These are phyloP conservation scores for Solanum sejunctum DNA, from an alignment of 257 asterid species.

Conservation along the genomic window DNA sequence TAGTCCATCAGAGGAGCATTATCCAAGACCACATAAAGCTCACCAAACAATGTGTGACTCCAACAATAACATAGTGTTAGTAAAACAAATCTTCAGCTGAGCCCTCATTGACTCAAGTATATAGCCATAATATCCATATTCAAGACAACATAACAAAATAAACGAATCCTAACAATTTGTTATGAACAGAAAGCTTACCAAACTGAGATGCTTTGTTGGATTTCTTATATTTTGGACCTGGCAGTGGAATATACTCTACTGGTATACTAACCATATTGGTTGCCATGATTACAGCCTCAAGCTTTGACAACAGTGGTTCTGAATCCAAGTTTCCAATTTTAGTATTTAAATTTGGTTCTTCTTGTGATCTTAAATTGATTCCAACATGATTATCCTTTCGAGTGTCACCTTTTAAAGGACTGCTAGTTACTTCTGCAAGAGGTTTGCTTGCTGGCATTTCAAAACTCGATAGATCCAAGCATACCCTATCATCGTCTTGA, in stretches of 20 bases:
- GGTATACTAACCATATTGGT: neutral
- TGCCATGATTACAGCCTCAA: neutral
- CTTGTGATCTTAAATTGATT: neutral
- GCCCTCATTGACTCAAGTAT: neutral
- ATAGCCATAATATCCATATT: neutral
- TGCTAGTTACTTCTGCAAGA: neutral
- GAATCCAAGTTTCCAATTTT: neutral
- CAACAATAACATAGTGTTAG: neutral
- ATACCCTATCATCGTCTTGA: slow-evolving; percentile 15
- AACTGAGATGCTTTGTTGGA: neutral
- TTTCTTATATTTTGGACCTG: neutral
- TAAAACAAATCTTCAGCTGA: slow-evolving; percentile 2
- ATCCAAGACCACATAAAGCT: neutral
- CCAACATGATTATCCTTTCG: neutral
- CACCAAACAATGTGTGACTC: neutral
- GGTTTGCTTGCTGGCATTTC: slow-evolving; percentile 23
- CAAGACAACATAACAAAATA: neutral
- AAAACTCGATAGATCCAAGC: slow-evolving; percentile 23
- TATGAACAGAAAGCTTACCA: neutral
- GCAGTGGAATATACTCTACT: neutral
- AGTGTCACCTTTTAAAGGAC: neutral
- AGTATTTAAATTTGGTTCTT: neutral
- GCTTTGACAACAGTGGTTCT: neutral
- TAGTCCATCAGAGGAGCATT: too few species aligned
- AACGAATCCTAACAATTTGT: neutral